Conservation (phyloP, 495 filamentous ascomycete genomes). For the Pseudomonodictys pantanalensis region DNA sequence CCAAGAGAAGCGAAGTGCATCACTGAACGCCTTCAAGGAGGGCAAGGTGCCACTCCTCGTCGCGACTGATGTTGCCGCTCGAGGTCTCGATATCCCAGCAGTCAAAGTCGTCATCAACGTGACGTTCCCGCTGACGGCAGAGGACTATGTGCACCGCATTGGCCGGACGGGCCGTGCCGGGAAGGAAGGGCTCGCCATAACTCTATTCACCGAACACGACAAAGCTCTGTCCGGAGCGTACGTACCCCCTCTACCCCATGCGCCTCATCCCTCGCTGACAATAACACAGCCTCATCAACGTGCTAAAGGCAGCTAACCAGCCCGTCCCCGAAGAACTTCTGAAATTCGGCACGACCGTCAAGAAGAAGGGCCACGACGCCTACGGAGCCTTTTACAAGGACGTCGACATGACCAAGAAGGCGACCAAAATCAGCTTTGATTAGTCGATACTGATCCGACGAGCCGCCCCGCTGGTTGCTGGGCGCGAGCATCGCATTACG, state of each 20-base stretch:
- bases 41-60: constrained; percentile 86
- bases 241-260: constrained; percentile 42
- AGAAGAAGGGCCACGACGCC: constrained; percentile 91
- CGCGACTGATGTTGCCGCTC: constrained; percentile 93
- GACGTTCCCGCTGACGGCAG: constrained; percentile 69
- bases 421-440: constrained; percentile 92
- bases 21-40: constrained; percentile 80
- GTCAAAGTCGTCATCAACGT: constrained; percentile 91
- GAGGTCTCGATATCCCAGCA: constrained; percentile 90
- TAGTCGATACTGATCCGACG: constrained; percentile 25
- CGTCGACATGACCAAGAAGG: constrained; percentile 67
- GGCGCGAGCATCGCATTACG: neutral
- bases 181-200: constrained; percentile 83
- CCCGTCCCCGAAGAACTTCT: constrained; percentile 80
- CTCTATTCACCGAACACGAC: constrained; percentile 91
- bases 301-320: constrained; percentile 84
- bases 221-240: constrained; percentile 82
- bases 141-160: constrained; percentile 98
- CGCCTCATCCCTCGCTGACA: constrained; percentile 9
- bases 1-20: constrained; percentile 78
- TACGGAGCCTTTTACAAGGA: constrained; percentile 95
- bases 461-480: constrained; percentile 1
- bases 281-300: constrained; percentile 68
- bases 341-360: constrained; percentile 96
- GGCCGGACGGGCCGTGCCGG: constrained; percentile 84